phyloP scores from a whole-genome alignment of 2,329 filamentous ascomycete genomes.

The Nannizziopsis arthrosporioides region DNA sequence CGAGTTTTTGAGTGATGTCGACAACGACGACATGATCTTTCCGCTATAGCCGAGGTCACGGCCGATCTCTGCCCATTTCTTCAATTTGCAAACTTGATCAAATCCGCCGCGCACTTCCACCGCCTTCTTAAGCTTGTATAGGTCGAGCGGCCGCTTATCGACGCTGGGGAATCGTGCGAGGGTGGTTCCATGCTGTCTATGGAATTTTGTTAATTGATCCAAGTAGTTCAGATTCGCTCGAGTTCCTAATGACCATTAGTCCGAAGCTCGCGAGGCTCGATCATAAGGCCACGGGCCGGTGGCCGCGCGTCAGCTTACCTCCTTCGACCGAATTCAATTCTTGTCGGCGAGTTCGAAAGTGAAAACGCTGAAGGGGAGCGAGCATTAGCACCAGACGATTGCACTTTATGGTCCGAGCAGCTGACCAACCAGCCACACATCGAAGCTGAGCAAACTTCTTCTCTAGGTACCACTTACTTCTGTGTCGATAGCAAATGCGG shows the following conservation, averaged over 20 bases:
- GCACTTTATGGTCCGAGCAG: background rate
- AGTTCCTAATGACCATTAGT: conserved; percentile 53
- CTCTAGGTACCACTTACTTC: conserved; percentile 52
- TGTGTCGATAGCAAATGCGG: conserved; percentile 89
- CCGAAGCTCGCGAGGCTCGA: background rate
- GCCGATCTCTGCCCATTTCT: conserved; percentile 98
- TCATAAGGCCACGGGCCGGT: conserved; percentile 25
- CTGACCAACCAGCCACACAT: background rate
- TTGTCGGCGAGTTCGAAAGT: conserved; percentile 91
- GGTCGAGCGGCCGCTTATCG: conserved; percentile 89
- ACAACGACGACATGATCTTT: conserved; percentile 98
- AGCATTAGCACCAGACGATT: background rate
- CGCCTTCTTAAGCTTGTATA: conserved; percentile 93
- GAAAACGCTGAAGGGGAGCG: conserved; percentile 58
- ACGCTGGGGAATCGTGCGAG: conserved; percentile 90
- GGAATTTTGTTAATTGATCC: conserved; percentile 87
- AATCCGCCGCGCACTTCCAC: conserved; percentile 92
- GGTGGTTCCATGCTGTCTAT: conserved; percentile 91
- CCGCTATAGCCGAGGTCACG: conserved; percentile 93
- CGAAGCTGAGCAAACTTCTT: background rate
- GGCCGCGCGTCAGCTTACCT: conserved; percentile 46
- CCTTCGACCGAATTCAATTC: conserved; percentile 97
- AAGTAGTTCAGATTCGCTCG: conserved; percentile 92
- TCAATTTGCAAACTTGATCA: conserved; percentile 89
- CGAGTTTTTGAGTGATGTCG: conserved; percentile 94